Base-by-base conservation (phyloP, 2,329 filamentous ascomycete genomes). In the Ceratocystis cubensis region DNA sequence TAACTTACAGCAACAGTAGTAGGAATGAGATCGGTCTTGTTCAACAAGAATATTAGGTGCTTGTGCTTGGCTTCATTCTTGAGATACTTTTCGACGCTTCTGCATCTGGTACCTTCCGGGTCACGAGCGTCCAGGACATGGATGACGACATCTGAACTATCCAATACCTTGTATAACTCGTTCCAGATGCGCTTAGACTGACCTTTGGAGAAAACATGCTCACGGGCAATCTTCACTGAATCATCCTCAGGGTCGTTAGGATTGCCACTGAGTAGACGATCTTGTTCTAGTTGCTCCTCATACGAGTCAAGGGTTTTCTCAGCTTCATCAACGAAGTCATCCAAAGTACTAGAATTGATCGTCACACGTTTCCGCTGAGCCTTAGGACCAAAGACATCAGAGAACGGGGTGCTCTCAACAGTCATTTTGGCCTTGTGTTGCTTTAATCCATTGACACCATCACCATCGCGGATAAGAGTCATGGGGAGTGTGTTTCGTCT, bases 111-210 rank as follows among this genome's bases (percentile, higher is more conserved):
- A 44, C 94, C 94, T 10, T 93, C 78, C 2, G 91, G 92, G 75
- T 96, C 91, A 76, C 91, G 83, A 50, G 92, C 91, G 75, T 96
- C 93, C 0, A 96, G 79, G 15, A 96, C 89, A 73, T 96, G 94
- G n/a, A 99, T 88, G 59, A 99, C 85, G 45, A 99, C 93, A 76
- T 99, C 94, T 8, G 67, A 68, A 59, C 67, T 68, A 77, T 96
- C 93, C 69, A 96, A 94, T 72, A 94, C 91, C 77, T 96, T 95
- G 81, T 94, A 86, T 6, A 97, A 79, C 75, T 99, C 93, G 77
- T 97, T 97, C 92, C 91, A 96, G 71, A 96, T 96, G 70, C 94
- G 84, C 77, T 96, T 96, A 73, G 88, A 93, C 75, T 96, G 92
- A 20, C 94, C 94, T 78, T 97, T 97, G 71, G 84, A 88, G 77